Evolutionary conservation across 441 rosid genomes (phyloP), one percentile per base, ranked within the genome.

Genomic region (Kokia cookei): DNA sequence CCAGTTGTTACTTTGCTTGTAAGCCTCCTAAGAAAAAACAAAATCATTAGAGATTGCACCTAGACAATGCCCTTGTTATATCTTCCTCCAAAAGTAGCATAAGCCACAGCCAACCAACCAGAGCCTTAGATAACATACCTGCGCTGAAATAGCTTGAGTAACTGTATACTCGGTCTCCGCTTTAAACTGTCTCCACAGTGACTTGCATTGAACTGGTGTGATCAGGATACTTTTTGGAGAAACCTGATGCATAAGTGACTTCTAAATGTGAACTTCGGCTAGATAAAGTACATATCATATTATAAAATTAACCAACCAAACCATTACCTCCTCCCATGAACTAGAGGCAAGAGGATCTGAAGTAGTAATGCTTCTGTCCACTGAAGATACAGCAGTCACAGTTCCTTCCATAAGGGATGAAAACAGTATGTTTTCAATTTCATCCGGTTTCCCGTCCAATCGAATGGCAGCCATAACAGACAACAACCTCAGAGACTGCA

Each of bases 161-260:
- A 91, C 86, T 10, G 82, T 76, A 69, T 87, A 90, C 78, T 82
- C 92, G 0, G 97, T 94, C 83, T 93, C 97, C 64, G 87, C 69
- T 79, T 83, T 89, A 61, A 91, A 91, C 80, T 89, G 94, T 80
- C 86, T 85, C 97, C 97, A 91, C 53, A 93, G 63, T 40, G 91
- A 85, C 77, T 91, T 88, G 74, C 98, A 91, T 69, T 93, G 86
- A 58, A 87, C 76, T 70, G 97, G 98, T 51, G 97, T 86, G 65
- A 93, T 83, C 66, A 90, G 59, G 11, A 82, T 84, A 59, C 82
- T 82, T 67, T 85, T 78, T 17, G 89, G 75, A 73, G 95, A 81
- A 73, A 93, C 86, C 97, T 91, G 75, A 55, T 45, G 29, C 73
- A 62, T 48, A 35, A 64, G 48, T 35, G 43, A 76, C 40, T 59